Percentiles rank a stretch among this genome's conserved stretches.
Evolutionary conservation across 2,329 filamentous ascomycete genomes (phyloP).

Genomic region (Diplodia mutila): DNA sequence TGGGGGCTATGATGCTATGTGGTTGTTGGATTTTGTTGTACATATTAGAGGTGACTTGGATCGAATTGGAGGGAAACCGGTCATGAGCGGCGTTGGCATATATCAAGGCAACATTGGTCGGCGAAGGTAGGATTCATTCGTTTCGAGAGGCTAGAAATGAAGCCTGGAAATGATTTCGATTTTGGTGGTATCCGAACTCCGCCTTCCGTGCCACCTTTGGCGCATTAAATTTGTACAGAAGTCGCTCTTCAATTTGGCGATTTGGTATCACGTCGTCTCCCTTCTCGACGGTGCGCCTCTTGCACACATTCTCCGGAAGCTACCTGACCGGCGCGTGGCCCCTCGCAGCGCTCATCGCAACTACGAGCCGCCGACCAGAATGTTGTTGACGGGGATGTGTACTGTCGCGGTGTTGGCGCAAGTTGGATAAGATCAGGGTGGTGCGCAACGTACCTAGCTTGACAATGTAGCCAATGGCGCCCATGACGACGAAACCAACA

Average conservation of each 20-base stretch:
- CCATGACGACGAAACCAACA: slow-evolving; percentile 58
- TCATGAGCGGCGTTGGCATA: slow-evolving; percentile 10
- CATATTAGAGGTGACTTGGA: slow-evolving; percentile 2
- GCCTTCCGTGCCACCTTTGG: slow-evolving; percentile 17
- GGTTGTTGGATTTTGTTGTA: not conserved
- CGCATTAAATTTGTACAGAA: slow-evolving; percentile 24
- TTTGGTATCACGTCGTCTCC: slow-evolving; percentile 16
- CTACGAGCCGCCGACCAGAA: slow-evolving; percentile 51
- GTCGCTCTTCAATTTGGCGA: slow-evolving; percentile 7
- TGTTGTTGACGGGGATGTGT: slow-evolving; percentile 60
- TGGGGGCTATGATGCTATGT: not conserved
- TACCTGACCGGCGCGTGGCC: not conserved
- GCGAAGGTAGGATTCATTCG: not conserved
- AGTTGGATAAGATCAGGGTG: not conserved
- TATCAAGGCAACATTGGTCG: not conserved
- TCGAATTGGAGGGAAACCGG: not conserved
- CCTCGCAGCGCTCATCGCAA: not conserved
- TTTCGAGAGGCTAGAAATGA: not conserved
- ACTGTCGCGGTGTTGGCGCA: slow-evolving; percentile 35
- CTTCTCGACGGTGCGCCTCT: not conserved
- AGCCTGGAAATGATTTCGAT: slow-evolving; percentile 12
- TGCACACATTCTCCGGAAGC: not conserved
- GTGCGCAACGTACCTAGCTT: slow-evolving; percentile 49
- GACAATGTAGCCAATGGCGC: slow-evolving; percentile 57
- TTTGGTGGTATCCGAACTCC: slow-evolving; percentile 25